Conservation (phyloP, 2,329 filamentous ascomycete genomes). For the Aspergillus viridinutans region DNA sequence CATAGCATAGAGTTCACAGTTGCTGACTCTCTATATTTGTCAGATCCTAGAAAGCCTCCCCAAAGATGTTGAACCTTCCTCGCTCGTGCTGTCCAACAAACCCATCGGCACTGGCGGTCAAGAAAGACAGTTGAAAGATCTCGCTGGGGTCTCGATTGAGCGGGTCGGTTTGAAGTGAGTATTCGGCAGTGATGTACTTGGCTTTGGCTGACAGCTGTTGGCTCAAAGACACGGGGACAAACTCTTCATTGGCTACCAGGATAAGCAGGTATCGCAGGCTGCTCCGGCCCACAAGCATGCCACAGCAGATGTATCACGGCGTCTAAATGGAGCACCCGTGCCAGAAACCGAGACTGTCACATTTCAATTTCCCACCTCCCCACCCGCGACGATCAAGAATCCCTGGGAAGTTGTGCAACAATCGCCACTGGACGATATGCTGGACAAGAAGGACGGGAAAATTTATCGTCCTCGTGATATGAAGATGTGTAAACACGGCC, state of each 20-base stretch:
- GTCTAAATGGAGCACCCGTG: constrained; percentile 36
- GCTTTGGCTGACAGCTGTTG: constrained; percentile 16
- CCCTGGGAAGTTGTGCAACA: constrained; percentile 92
- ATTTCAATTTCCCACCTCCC: constrained; percentile 57
- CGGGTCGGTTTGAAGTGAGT: constrained; percentile 55
- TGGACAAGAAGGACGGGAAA: constrained; percentile 88
- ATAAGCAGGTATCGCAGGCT: constrained; percentile 51
- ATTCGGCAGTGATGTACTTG: not conserved
- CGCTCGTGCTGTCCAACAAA: constrained; percentile 57
- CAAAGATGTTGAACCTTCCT: constrained; percentile 50
- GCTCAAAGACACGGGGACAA: constrained; percentile 75
- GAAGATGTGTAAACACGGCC: constrained; percentile 92
- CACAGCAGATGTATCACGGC: constrained; percentile 24
- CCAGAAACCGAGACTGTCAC: constrained; percentile 55
- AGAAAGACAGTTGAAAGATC: constrained; percentile 48
- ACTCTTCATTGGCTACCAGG: constrained; percentile 78
- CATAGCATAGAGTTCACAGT: not conserved
- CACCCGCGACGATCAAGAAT: constrained; percentile 66
- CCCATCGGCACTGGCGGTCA: constrained; percentile 55
- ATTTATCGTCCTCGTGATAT: constrained; percentile 69
- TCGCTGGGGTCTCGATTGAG: constrained; percentile 54
- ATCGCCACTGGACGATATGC: constrained; percentile 75
- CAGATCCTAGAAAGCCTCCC: constrained; percentile 60
- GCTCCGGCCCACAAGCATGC: constrained; percentile 33
- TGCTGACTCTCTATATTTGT: constrained; percentile 7